Evolutionary conservation across 2,329 filamentous ascomycete species (phyloP).

Genomic region (Byssochlamys sp.): DNA sequence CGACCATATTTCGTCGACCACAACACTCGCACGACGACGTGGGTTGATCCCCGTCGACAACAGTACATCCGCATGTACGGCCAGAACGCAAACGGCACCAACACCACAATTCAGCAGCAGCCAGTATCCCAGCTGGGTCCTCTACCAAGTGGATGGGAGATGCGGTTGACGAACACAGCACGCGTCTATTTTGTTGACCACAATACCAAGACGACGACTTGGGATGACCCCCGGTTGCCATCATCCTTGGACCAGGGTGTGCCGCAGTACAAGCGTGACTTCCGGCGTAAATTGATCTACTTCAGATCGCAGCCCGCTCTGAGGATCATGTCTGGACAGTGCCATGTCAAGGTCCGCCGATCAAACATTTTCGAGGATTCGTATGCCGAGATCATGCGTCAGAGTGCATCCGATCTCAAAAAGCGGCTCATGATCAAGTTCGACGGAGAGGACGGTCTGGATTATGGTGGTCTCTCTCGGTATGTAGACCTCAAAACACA

Average conservation of each 20-base stretch:
- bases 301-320: slow-evolving; percentile 96
- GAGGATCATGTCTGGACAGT: slow-evolving; percentile 89
- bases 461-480: slow-evolving; percentile 91
- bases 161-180: slow-evolving; percentile 96
- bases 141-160: slow-evolving; percentile 95
- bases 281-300: slow-evolving; percentile 94
- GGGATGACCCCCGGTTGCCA: slow-evolving; percentile 91
- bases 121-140: slow-evolving; percentile 93
- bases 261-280: slow-evolving; percentile 98
- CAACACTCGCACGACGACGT: slow-evolving; percentile 94
- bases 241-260: slow-evolving; percentile 97
- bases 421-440: slow-evolving; percentile 99
- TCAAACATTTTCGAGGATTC: slow-evolving; percentile 98
- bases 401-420: slow-evolving; percentile 90
- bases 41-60: slow-evolving; percentile 93
- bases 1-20: slow-evolving; percentile 96
- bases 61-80: slow-evolving; percentile 99
- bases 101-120: slow-evolving; percentile 87
- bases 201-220: slow-evolving; percentile 98
- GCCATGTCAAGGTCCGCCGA: slow-evolving; percentile 92
- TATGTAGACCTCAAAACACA: slow-evolving; percentile 24
- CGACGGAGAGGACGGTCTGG: slow-evolving; percentile 91
- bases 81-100: slow-evolving; percentile 63
- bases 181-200: slow-evolving; percentile 98
- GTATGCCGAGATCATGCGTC: slow-evolving; percentile 94